Conservation (phyloP, 2,329 filamentous ascomycete species). For the Chaetoscypha palmicola region DNA sequence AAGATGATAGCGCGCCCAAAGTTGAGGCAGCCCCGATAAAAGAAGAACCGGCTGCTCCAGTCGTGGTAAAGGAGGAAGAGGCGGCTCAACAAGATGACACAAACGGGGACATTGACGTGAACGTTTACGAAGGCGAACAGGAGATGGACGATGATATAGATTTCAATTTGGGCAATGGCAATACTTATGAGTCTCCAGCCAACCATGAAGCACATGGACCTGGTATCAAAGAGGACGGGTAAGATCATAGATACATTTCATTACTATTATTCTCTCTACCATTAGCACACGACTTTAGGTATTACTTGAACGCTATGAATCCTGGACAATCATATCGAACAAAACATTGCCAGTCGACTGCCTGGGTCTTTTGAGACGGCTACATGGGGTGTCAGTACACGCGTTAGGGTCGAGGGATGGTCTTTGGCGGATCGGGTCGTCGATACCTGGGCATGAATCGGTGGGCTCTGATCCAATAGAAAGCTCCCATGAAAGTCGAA, state of each 20-base stretch:
- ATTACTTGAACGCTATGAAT: conserved; percentile 1
- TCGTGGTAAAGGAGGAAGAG: conserved; percentile 23
- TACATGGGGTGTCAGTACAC: no score
- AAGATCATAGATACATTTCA: conserved; percentile 44
- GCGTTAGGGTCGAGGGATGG: no score
- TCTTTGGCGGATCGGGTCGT: no score
- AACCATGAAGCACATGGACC: conserved; percentile 43
- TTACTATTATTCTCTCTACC: conserved; percentile 6
- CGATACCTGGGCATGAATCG: no score
- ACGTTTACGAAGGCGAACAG: conserved; percentile 38
- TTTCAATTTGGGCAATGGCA: conserved; percentile 45
- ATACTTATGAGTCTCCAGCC: conserved; percentile 25
- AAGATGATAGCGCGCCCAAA: conserved; percentile 50
- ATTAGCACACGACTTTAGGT: conserved; percentile 14
- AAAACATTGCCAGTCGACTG: no score
- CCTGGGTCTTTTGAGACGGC: no score
- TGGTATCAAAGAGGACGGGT: conserved; percentile 88
- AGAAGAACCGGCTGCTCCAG: conserved; percentile 24
- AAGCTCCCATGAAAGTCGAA: no score
- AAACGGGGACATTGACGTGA: conserved; percentile 36
- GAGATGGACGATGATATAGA: conserved; percentile 49
- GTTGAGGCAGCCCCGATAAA: conserved; percentile 29
- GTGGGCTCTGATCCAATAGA: no score
- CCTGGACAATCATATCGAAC: no score
- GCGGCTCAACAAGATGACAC: conserved; percentile 26